Base-by-base conservation (phyloP, 164 flowering plant species). In the Warburgia ugandensis region DNA sequence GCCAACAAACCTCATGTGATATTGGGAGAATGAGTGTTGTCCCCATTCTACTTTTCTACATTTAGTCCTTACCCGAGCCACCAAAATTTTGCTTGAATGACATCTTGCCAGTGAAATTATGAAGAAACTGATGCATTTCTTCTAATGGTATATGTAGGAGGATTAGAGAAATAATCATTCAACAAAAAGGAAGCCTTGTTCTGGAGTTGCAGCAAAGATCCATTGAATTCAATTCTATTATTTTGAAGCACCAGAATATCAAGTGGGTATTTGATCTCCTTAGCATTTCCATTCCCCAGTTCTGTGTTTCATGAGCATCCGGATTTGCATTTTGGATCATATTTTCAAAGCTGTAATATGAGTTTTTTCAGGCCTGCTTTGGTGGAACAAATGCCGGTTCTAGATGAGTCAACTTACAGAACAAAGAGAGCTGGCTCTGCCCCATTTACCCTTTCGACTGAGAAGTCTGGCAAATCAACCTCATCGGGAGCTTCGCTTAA, bases 191-290 rank as follows among this genome's bases (percentile, higher is more conserved):
- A 63, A 84, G 73, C 73, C 73, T 94, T 52, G 74, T 81, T 54
- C 83, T 94, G 66, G 99, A 94, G 70, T 67, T 86, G 75, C 99
- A 94, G 71, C 99, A 94, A 68, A 72, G 99, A 73, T 82, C 97
- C 52, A 72, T 89, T 33, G 99, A 94, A 52, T 89, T 86, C 58
- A 86, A 77, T 61, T 83, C 86, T 17, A 76, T 94, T 37, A 70
- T 89, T 59, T 78, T 67, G 50, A 89, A 78, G 77, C 99, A 94
- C 69, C 81, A 77, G 55, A 94, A 80, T 61, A 94, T 94, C 58
- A 79, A 94, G 99, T 86, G 50, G 36, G 55, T 35, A 17, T 20
- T 44, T 55, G 37, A 29, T 13, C 11, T 26, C 30, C 55, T 36
- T 8, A 3, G 19, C 35, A 28, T 48, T 42, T 12, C 6, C 3